These are phyloP conservation scores for Astragalus glycyphyllos DNA, from an alignment of 306 rosid genomes.

Conservation along the genomic window DNA sequence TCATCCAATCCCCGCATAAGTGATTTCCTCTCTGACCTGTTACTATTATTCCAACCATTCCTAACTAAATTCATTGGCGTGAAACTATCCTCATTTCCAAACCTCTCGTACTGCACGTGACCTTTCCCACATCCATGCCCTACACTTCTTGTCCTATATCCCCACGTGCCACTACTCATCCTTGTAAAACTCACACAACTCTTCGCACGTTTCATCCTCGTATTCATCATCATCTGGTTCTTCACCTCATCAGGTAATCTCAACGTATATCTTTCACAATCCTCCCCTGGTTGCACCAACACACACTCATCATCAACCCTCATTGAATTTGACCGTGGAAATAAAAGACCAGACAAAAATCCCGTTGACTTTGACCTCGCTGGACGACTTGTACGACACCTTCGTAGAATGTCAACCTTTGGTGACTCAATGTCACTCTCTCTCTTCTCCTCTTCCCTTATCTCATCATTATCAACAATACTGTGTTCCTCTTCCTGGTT, in stretches of 20 bases:
- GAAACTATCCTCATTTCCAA: constrained; percentile 38
- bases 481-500: background rate
- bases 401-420: constrained; percentile 28
- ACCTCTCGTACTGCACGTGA: constrained; percentile 36
- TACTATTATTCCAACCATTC: constrained; percentile 8
- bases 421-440: constrained; percentile 29
- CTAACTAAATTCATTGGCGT: constrained; percentile 3
- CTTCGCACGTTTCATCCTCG: constrained; percentile 50
- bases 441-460: constrained; percentile 1
- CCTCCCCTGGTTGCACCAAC: constrained; percentile 45
- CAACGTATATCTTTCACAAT: constrained; percentile 67
- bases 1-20: background rate
- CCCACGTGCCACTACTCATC: constrained; percentile 58
- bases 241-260: constrained; percentile 57
- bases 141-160: constrained; percentile 55
- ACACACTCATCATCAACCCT: constrained; percentile 15
- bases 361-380: constrained; percentile 53
- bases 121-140: constrained; percentile 43
- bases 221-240: constrained; percentile 21
- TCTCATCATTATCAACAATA: background rate
- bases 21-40: constrained; percentile 24
- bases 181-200: constrained; percentile 61
- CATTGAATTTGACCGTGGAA: constrained; percentile 50
- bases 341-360: constrained; percentile 37
- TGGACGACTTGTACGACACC: constrained; percentile 38